Percentiles rank a stretch among this genome's conserved stretches.
These are phyloP conservation scores for Choiromyces venosus DNA, from an alignment of 495 filamentous ascomycete genomes.

Conservation along the genomic window DNA sequence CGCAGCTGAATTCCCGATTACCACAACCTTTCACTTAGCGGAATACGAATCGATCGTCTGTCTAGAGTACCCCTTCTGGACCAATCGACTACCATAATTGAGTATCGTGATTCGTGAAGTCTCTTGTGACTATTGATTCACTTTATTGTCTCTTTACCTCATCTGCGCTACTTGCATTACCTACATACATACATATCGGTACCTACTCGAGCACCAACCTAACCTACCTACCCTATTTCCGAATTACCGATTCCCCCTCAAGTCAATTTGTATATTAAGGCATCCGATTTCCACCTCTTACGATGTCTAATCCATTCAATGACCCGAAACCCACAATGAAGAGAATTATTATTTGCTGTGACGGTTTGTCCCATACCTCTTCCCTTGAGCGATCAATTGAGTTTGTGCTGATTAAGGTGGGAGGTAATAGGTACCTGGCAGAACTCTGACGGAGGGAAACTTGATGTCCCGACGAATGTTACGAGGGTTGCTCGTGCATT, in stretches of 20 bases:
- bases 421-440: constrained; percentile 45
- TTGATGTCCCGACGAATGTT: constrained; percentile 49
- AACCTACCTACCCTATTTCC: background rate
- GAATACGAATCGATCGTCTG: background rate
- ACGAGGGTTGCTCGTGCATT: constrained; percentile 49
- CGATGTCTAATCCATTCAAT: constrained; percentile 8
- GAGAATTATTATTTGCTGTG: constrained; percentile 49
- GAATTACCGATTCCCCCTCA: background rate
- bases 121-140: background rate
- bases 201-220: too few relatives aligned
- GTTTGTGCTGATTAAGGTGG: background rate
- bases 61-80: too few relatives aligned
- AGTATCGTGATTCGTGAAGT: background rate
- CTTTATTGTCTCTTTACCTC: background rate
- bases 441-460: constrained; percentile 43
- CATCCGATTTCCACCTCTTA: background rate
- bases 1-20: background rate
- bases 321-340: constrained; percentile 34
- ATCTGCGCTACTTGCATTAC: background rate
- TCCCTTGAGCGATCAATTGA: background rate
- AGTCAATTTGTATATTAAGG: background rate
- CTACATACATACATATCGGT: background rate
- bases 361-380: constrained; percentile 42
- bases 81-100: too few relatives aligned
- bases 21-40: background rate